Evolutionary conservation across 2,329 filamentous ascomycete species (phyloP).

Genomic region (Nannizziopsis barbatae): DNA sequence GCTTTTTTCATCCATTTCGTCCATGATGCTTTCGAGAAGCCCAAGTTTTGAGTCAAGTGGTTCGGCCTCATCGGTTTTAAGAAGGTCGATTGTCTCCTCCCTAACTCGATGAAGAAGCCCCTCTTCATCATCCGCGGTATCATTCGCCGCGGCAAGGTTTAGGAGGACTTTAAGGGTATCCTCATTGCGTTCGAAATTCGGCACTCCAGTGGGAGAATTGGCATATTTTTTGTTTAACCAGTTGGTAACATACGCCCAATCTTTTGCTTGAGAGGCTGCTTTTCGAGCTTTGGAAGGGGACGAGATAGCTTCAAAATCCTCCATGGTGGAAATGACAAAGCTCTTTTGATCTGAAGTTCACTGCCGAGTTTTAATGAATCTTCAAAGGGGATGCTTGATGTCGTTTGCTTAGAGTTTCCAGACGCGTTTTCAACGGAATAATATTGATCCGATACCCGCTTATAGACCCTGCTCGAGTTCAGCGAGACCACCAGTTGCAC

Average conservation of each 20-base stretch:
- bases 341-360: background rate
- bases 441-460: conserved; percentile 1
- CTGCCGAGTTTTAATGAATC: background rate
- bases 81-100: conserved; percentile 27
- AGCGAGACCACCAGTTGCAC: background rate
- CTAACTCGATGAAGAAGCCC: conserved; percentile 28
- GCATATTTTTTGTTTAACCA: conserved; percentile 65
- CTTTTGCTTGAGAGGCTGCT: conserved; percentile 70
- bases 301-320: conserved; percentile 30
- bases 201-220: conserved; percentile 46
- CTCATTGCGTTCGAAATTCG: conserved; percentile 73
- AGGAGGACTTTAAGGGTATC: conserved; percentile 69
- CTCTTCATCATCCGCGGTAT: conserved; percentile 46
- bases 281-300: conserved; percentile 57
- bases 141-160: conserved; percentile 62
- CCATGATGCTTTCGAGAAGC: conserved; percentile 45
- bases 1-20: conserved; percentile 45
- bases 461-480: background rate
- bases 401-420: background rate
- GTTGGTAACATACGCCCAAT: conserved; percentile 77
- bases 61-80: conserved; percentile 22
- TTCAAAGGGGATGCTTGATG: background rate
- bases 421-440: background rate
- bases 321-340: conserved; percentile 2
- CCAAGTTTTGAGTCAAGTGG: conserved; percentile 26